Evolutionary conservation across 192 early-diverging fungal species (phyloP), one percentile per base, ranked within the genome.

Genomic region (Backusella macrospora): DNA sequence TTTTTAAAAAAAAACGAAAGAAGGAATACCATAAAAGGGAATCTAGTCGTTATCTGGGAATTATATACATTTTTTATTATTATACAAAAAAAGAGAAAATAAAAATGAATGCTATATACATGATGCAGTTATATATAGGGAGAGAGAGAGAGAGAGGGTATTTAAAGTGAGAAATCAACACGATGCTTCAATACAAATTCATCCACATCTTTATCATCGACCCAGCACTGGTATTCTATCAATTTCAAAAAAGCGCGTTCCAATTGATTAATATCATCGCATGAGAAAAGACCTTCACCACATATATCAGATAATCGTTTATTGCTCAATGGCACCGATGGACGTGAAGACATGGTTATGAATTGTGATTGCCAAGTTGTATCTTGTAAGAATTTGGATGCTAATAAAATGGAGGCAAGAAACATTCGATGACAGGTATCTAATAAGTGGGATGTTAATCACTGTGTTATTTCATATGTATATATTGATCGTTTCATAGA

Each of bases 231-330:
- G 38, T 80, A 70, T 10, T 77, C 68, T 16, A 81, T 77, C 13
- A 74, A 13, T 70, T 74, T 81, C 5, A 81, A 38, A 23, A 81
- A 81, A 3, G 68, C 72, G 14, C 48, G 68, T 34, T 81, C 79
- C 23, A 77, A 37, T 8, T 65, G 42, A 45, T 81, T 74, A 5
- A 81, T 71, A 6, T 77, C 76, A 9, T 69, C 16, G n/a, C 70
- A 29, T 1, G 72, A 59, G 42, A 68, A 81, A 5, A 81, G 66
- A 8, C 75, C 77, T 34, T 34, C 62, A 21, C 55, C 23, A 37
- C 77, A 81, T 15, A 77, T 16, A 12, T 72, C 64, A 12, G 43
- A 63, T 14, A 81, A 44, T 14, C 26, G 76, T 23, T 70, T 34
- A 66, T 73, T 77, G 3, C 44, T 80, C 44, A 80, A 45, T 65